phyloP scores from a whole-genome alignment of 1,284 basidiomycete species.

The Heliocybe sulcata region DNA sequence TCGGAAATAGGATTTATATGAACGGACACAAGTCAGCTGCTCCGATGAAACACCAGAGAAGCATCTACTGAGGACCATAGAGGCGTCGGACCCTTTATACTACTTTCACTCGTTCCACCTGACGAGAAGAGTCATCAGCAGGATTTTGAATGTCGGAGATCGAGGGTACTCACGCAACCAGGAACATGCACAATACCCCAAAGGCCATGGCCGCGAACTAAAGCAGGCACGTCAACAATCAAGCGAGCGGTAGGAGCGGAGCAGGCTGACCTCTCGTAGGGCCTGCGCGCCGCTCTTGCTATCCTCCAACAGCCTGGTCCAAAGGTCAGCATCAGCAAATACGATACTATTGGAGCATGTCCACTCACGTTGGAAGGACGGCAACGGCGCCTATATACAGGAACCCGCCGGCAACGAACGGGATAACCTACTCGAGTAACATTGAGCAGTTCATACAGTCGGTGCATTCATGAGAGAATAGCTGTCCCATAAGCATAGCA shows the following conservation, averaged over 20 bases:
- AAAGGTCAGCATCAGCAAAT: slow-evolving; percentile 5
- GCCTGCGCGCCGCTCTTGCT: slow-evolving; percentile 83
- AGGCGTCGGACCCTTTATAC: neutral
- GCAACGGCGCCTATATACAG: slow-evolving; percentile 89
- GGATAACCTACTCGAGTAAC: slow-evolving; percentile 59
- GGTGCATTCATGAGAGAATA: slow-evolving; percentile 9
- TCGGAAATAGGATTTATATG: neutral
- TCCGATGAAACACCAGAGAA: neutral
- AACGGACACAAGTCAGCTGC: neutral
- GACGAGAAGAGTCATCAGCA: slow-evolving; percentile 13
- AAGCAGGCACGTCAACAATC: slow-evolving; percentile 6
- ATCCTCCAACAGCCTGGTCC: slow-evolving; percentile 66
- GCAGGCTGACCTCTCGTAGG: slow-evolving; percentile 73
- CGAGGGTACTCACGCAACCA: slow-evolving; percentile 69
- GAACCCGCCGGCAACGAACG: slow-evolving; percentile 90
- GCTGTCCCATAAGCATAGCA: neutral
- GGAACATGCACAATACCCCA: slow-evolving; percentile 83
- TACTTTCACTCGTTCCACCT: slow-evolving; percentile 79
- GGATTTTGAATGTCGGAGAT: neutral
- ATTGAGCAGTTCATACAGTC: slow-evolving; percentile 11
- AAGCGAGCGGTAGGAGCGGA: slow-evolving; percentile 6
- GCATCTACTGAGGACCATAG: neutral
- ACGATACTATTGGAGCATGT: slow-evolving; percentile 8
- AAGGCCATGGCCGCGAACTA: slow-evolving; percentile 87
- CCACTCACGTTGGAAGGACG: slow-evolving; percentile 77